Evolutionary conservation across 257 asterid genomes (phyloP).

Genomic region (Solanum neorickii): DNA sequence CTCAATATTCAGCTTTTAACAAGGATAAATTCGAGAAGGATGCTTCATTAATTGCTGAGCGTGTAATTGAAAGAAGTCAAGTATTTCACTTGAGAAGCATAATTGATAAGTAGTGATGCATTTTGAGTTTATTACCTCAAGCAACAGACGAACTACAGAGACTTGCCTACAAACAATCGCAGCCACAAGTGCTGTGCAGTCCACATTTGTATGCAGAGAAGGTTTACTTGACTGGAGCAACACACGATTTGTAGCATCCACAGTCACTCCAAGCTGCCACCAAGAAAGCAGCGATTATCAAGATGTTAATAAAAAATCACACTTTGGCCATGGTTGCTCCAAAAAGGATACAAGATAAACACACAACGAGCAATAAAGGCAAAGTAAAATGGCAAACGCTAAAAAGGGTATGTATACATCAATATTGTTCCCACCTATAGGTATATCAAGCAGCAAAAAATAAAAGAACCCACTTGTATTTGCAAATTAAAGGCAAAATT

Average conservation of each 20-base stretch:
- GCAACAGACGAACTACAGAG: constrained; percentile 47
- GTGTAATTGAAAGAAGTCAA: neutral
- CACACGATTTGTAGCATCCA: constrained; percentile 46
- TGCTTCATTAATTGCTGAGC: neutral
- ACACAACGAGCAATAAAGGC: neutral
- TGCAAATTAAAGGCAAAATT: neutral
- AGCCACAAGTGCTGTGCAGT: constrained; percentile 67
- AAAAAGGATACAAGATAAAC: neutral
- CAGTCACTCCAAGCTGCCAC: constrained; percentile 70
- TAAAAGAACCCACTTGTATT: neutral
- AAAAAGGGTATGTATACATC: neutral
- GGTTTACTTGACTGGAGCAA: constrained; percentile 70
- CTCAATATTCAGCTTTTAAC: neutral
- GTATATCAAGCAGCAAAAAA: neutral
- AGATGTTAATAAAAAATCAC: neutral
- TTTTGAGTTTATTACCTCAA: constrained; percentile 33
- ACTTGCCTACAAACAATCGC: constrained; percentile 69
- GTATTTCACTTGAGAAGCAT: neutral
- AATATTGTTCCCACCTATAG: neutral
- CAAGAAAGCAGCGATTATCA: constrained; percentile 7
- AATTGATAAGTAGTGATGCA: neutral
- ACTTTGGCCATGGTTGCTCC: neutral
- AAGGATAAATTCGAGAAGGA: neutral
- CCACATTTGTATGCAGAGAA: constrained; percentile 54
- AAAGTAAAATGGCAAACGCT: neutral